phyloP scores from a whole-genome alignment of 1,284 basidiomycete genomes.

The Sphagnurus paluster region DNA sequence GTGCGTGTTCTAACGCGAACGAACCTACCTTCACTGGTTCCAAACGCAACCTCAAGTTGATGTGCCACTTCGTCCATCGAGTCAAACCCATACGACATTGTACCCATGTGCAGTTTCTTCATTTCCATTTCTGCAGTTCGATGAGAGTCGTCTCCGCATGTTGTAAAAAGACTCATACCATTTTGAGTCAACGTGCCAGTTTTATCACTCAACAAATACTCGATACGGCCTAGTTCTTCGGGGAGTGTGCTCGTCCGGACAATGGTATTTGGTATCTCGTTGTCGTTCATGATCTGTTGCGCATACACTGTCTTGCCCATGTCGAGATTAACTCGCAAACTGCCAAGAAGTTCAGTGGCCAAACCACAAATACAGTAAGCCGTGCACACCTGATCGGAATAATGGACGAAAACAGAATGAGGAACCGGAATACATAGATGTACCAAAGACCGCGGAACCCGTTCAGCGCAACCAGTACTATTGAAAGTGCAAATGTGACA shows the following conservation, averaged over 20 bases:
- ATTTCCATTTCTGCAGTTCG: constrained; percentile 91
- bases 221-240: constrained; percentile 95
- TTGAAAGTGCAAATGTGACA: constrained; percentile 90
- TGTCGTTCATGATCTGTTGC: constrained; percentile 91
- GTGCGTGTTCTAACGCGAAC: constrained; percentile 3
- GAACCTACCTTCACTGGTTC: constrained; percentile 48
- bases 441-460: constrained; percentile 97
- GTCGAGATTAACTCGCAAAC: constrained; percentile 96
- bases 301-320: constrained; percentile 99
- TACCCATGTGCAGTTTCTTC: constrained; percentile 98
- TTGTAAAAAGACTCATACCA: constrained; percentile 53
- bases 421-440: constrained; percentile 94
- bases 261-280: constrained; percentile 92
- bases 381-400: constrained; percentile 98
- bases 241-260: constrained; percentile 96
- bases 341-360: constrained; percentile 30
- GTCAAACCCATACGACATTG: constrained; percentile 95
- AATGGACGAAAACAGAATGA: constrained; percentile 98
- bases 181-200: constrained; percentile 98
- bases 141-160: too few relatives aligned
- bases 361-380: neutral
- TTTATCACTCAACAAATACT: constrained; percentile 96
- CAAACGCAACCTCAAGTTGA: constrained; percentile 83
- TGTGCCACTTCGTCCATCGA: constrained; percentile 98
- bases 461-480: constrained; percentile 93